Percentiles rank a stretch among this genome's conserved stretches.
Evolutionary conservation across 768 basidiomycete genomes (phyloP).

Genomic region (Pleurotus sapidus): DNA sequence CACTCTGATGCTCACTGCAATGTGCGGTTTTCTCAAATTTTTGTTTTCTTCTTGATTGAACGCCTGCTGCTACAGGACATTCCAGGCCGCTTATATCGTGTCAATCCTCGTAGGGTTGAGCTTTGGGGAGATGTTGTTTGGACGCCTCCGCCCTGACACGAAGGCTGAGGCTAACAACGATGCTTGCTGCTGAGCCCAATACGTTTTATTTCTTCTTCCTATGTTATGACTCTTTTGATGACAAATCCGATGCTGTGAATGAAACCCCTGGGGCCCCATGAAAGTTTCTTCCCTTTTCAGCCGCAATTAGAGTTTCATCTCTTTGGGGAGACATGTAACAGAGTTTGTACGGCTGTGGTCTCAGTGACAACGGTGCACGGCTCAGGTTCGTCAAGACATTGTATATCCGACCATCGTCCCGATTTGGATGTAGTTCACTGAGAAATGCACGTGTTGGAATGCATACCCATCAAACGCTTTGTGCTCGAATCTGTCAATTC

Average conservation of each 20-base stretch:
- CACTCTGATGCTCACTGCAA: slow-evolving; percentile 75
- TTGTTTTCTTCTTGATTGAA: not conserved
- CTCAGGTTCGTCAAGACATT: not conserved
- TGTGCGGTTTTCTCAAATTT: slow-evolving; percentile 45
- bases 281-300: no score
- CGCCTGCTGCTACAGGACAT: slow-evolving; percentile 62
- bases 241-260: no score
- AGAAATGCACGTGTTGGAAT: no score
- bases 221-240: no score
- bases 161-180: not conserved
- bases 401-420: no score
- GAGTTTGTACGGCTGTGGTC: no score
- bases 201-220: not conserved
- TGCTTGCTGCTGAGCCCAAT: not conserved
- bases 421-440: no score
- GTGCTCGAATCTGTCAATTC: not conserved
- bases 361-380: no score
- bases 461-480: not conserved
- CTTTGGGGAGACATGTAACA: not conserved
- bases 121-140: slow-evolving; percentile 73
- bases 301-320: no score
- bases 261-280: no score
- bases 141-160: slow-evolving; percentile 39
- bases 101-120: slow-evolving; percentile 68
- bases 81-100: slow-evolving; percentile 75